Evolutionary conservation across 2,329 filamentous ascomycete species (phyloP), one percentile per base, ranked within the genome.

Genomic region (Lasiodiplodia sp.): DNA sequence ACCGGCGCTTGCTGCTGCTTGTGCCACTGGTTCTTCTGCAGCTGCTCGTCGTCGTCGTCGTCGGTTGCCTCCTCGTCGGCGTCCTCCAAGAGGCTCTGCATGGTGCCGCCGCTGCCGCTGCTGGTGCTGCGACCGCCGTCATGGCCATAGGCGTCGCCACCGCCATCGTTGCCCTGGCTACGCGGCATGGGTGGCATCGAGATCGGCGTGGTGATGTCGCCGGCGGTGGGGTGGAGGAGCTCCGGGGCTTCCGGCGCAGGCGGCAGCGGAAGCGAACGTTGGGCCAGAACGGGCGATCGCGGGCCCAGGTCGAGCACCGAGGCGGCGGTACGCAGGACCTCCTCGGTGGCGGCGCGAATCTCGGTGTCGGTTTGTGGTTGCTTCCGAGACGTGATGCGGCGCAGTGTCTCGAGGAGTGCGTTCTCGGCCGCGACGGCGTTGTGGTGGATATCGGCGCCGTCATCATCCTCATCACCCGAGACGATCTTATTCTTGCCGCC

Each of bases 251-350:
- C 44, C 8, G 44, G 44, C 44, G 44, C 44, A 8, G 44, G 44
- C 7, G 44, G 44, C 18, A 47, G 44, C 44, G 21, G 44, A 7
- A n/a, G 40, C 14, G 47, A 47, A 25, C 6, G 4, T 2, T 12
- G n/a, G 2, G 56, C n/a, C 38, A n/a, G 14, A 2, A 44, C 37
- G 10, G 56, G 56, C n/a, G 37, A 44, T 21, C 60, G 47, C 3
- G 60, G 60, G 44, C 44, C 31, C 10, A 64, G 47, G 7, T 64
- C 60, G n/a, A 64, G 60, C 18, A 64, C 44, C 31, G 44, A n/a
- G 21, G 44, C 28, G 6, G 44, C 60, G 11, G 8, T 16, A 6
- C 60, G 60, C 16, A 37, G 47, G 31, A 64, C 31, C 25, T 52
- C 47, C 2, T 25, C 40, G 47, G 47, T 38, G 2, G 23, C 34